Conservation (phyloP, 225 moss, liverwort and hornwort species). For the Ulota crispa region DNA sequence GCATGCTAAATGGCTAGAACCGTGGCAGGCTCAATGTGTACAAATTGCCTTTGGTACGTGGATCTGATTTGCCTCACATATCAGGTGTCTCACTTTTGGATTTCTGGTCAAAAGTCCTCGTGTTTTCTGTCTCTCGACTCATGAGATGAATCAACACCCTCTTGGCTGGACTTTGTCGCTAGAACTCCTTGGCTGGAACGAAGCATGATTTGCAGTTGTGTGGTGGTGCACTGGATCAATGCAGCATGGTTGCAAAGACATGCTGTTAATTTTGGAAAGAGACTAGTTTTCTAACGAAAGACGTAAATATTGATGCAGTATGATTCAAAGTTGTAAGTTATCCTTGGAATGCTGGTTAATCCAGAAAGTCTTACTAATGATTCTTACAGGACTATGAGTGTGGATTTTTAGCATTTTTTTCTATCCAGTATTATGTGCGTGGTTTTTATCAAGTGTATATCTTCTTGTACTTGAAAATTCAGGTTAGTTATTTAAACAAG, state of each 20-base stretch:
- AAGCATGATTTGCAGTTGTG: neutral
- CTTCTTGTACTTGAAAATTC: too few relatives aligned
- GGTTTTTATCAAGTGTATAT: too few relatives aligned
- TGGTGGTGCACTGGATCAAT: neutral
- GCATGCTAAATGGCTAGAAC: constrained; percentile 16
- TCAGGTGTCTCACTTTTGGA: neutral
- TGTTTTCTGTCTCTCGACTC: neutral
- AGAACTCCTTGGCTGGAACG: neutral
- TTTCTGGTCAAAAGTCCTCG: neutral
- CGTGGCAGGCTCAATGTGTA: constrained; percentile 16
- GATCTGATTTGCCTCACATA: constrained; percentile 9
- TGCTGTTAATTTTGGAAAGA: neutral
- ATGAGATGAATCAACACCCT: neutral
- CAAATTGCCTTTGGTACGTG: constrained; percentile 17
- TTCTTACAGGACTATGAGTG: too few relatives aligned
- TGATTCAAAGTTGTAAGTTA: neutral
- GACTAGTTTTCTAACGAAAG: neutral
- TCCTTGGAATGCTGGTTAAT: too few relatives aligned
- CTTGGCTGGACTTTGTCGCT: neutral
- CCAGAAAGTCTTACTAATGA: too few relatives aligned
- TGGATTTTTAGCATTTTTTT: too few relatives aligned
- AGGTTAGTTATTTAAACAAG: too few relatives aligned
- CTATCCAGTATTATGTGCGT: too few relatives aligned
- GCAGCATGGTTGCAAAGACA: neutral
- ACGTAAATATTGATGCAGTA: neutral